A percentile compares a stretch with the other conserved stretches of the same genome.
These are phyloP conservation scores for Lignosus rhinocerotis DNA, from an alignment of 1,284 basidiomycete genomes.

Conservation along the genomic window DNA sequence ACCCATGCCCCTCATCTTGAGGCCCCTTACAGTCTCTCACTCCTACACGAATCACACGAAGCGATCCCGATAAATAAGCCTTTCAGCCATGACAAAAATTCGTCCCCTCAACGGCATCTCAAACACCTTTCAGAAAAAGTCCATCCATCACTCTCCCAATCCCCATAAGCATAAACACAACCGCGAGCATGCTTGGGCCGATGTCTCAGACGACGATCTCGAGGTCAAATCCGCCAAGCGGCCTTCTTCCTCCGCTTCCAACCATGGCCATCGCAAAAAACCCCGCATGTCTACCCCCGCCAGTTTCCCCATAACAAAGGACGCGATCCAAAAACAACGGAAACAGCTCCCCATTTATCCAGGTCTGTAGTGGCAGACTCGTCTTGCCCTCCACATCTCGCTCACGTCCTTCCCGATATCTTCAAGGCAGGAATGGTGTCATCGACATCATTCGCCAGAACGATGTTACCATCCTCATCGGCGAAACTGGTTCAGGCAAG, in stretches of 20 bases:
- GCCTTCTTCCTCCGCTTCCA: constrained; percentile 10
- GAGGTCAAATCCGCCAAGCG: constrained; percentile 23
- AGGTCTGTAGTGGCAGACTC: constrained; percentile 42
- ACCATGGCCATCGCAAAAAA: constrained; percentile 23
- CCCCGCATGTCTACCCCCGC: constrained; percentile 15
- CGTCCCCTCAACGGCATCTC: constrained; percentile 25
- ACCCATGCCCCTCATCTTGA: constrained; percentile 3
- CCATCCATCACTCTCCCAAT: constrained; percentile 3
- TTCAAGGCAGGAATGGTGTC: constrained; percentile 71
- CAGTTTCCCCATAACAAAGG: constrained; percentile 10
- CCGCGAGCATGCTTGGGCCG: constrained; percentile 29
- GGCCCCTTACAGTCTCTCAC: not conserved
- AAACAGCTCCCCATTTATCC: constrained; percentile 76
- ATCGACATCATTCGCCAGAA: constrained; percentile 74
- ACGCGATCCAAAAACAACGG: constrained; percentile 57
- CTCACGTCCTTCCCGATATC: not conserved
- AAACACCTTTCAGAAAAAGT: constrained; percentile 12
- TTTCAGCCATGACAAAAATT: constrained; percentile 24
- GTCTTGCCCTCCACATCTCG: not conserved
- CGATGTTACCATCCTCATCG: constrained; percentile 90
- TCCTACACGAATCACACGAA: constrained; percentile 9
- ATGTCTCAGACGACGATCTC: constrained; percentile 33
- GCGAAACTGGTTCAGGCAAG: constrained; percentile 98
- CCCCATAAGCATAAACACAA: constrained; percentile 21
- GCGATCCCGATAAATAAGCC: not conserved